Base-by-base conservation (phyloP, 768 basidiomycete species). In the Russula lepida region DNA sequence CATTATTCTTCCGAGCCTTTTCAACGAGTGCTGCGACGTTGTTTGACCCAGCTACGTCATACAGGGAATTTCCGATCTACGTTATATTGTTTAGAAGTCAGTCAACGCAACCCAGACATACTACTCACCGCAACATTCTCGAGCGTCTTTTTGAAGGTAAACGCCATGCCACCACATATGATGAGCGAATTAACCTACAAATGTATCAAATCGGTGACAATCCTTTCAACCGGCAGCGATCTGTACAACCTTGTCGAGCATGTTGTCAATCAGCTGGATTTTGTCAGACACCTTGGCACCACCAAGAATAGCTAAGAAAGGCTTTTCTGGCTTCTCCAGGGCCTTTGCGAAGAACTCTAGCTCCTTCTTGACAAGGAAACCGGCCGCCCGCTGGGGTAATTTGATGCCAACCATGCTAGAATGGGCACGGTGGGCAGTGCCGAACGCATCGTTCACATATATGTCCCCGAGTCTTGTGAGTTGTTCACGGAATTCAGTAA, bases 231-330 rank as follows among this genome's bases (percentile, higher is more conserved):
- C 43, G 30, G 23, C 15, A 21, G 41, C 13, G 6, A 43, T 32
- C 23, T 33, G 27, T 60, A 74, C 23, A 65, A 88, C 92, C 83
- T 98, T 95, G 78, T 98, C 95, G 67, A 99, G 80, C 89, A 99
- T 89, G 79, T 97, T 97, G 69, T 99, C 95, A 72, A 99, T 99
- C 60, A 99, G 79, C 73, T 94, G 91, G 68, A 99, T 97, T 79
- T 99, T 99, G 77, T 99, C 95, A 19, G 93, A 95, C 49, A 99
- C 93, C 78, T 99, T 99, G 58, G 95, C 95, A 70, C 95, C 95
- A 68, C 95, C 95, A 58, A 98, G 86, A 71, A 98, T 99, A 53
- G 95, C 95, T 56, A 99, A 82, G 88, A 99, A 99, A 15, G 95
- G 95, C 44, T 89, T 78, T 69, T 95, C 93, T 21, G 95, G 95